Percentiles rank a stretch among this genome's conserved stretches.
Conservation (phyloP, 192 early-diverging fungal species). For the Backusella macrospora region DNA sequence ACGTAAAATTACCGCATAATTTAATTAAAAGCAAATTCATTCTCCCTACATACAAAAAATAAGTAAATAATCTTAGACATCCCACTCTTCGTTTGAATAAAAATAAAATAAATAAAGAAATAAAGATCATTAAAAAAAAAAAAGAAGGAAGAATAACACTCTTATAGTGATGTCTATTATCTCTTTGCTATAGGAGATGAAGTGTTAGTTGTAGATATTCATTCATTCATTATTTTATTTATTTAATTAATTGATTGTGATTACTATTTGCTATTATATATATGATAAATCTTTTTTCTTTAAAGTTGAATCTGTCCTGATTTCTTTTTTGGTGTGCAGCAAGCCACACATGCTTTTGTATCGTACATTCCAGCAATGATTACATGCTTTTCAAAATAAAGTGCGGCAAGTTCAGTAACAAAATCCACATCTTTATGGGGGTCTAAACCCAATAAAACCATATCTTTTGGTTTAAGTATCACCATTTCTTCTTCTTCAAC, state of each 20-base stretch:
- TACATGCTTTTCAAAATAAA: constrained; percentile 51
- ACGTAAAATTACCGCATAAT: background rate
- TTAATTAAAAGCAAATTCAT: background rate
- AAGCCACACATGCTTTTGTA: constrained; percentile 12
- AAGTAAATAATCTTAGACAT: background rate
- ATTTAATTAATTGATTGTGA: background rate
- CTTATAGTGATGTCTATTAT: background rate
- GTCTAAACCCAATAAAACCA: constrained; percentile 49
- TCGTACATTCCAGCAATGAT: constrained; percentile 22
- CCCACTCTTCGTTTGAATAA: too few relatives aligned
- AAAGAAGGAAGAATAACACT: too few relatives aligned
- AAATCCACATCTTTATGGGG: constrained; percentile 42
- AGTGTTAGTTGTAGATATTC: background rate
- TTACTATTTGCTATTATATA: background rate
- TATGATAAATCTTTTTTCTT: background rate
- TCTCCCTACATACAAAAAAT: constrained; percentile 8
- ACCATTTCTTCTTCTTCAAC: constrained; percentile 24
- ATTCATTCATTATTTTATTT: background rate
- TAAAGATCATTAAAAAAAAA: too few relatives aligned
- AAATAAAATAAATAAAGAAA: too few relatives aligned
- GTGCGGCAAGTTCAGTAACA: constrained; percentile 42
- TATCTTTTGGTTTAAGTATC: constrained; percentile 38
- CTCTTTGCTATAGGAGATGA: background rate
- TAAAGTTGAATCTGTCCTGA: constrained; percentile 1
- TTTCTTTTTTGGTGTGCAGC: constrained; percentile 12